Evolutionary conservation across 768 basidiomycete genomes (phyloP).

Genomic region (Boletus bicolor): DNA sequence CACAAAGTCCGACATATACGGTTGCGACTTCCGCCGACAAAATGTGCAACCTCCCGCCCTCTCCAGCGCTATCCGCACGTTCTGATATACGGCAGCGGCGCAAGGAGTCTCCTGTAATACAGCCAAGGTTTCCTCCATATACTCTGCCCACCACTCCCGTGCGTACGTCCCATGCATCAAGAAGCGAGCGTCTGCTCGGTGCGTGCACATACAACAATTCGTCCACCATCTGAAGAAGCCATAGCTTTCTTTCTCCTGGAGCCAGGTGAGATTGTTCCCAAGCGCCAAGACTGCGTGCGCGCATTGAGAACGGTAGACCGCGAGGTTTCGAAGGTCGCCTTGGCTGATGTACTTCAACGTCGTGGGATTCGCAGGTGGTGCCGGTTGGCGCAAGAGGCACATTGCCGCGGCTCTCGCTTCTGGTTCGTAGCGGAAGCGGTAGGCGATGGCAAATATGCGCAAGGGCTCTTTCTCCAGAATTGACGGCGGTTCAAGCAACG

Average conservation of each 20-base stretch:
- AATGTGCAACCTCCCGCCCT: slow-evolving; percentile 18
- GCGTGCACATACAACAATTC: slow-evolving; percentile 23
- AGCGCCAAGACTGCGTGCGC: slow-evolving; percentile 17
- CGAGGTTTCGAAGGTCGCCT: slow-evolving; percentile 14
- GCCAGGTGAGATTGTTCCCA: slow-evolving; percentile 21
- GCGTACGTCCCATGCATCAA: slow-evolving; percentile 26
- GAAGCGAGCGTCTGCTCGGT: slow-evolving; percentile 23
- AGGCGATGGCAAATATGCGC: slow-evolving; percentile 35
- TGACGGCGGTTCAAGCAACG: slow-evolving; percentile 23
- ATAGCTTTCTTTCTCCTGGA: slow-evolving; percentile 22
- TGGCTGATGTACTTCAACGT: slow-evolving; percentile 4
- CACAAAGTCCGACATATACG: slow-evolving; percentile 23
- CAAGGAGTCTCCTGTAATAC: slow-evolving; percentile 26
- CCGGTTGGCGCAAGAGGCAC: slow-evolving; percentile 22
- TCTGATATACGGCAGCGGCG: slow-evolving; percentile 13
- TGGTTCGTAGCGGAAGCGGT: slow-evolving; percentile 24
- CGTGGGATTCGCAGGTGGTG: neutral
- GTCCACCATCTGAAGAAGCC: slow-evolving; percentile 31
- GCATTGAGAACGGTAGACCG: slow-evolving; percentile 21
- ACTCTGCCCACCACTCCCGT: slow-evolving; percentile 32
- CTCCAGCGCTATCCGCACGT: slow-evolving; percentile 16
- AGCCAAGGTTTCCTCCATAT: slow-evolving; percentile 27
- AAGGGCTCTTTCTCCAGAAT: slow-evolving; percentile 30
- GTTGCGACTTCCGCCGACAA: slow-evolving; percentile 17
- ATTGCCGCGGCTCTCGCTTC: slow-evolving; percentile 33